These are phyloP conservation scores for Ascochyta clinopodiicola DNA, from an alignment of 2,329 filamentous ascomycete species.

Conservation along the genomic window DNA sequence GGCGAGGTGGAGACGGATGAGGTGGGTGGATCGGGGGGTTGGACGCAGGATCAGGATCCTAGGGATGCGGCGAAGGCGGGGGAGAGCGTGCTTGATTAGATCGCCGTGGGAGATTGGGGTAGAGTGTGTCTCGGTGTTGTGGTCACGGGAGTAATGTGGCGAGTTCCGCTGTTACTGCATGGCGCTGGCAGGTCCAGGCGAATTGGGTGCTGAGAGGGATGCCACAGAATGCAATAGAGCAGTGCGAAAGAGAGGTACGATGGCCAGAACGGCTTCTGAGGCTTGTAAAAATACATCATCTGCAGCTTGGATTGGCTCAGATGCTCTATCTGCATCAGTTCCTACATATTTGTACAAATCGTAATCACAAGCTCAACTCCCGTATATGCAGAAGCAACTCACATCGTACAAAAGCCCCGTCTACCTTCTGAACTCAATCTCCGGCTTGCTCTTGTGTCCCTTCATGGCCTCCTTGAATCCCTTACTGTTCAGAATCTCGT, in stretches of 20 bases:
- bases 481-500: conserved; percentile 40
- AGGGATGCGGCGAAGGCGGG: background rate
- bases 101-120: too few relatives aligned
- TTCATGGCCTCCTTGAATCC: conserved; percentile 45
- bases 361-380: background rate
- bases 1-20: background rate
- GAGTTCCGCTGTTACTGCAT: too few relatives aligned
- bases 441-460: conserved; percentile 23
- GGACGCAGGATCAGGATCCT: background rate
- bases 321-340: conserved; percentile 1
- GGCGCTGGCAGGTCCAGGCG: too few relatives aligned
- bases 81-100: background rate
- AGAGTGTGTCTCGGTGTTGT: too few relatives aligned
- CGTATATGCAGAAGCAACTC: background rate
- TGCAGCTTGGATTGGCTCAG: background rate
- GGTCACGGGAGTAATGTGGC: too few relatives aligned
- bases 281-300: background rate
- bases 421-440: conserved; percentile 35
- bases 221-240: too few relatives aligned
- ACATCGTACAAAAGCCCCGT: conserved; percentile 10
- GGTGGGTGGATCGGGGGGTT: too few relatives aligned
- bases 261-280: background rate
- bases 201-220: too few relatives aligned
- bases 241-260: too few relatives aligned
- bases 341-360: conserved; percentile 16